Percentiles rank a stretch among this genome's conserved stretches.
These are phyloP conservation scores for Chlamydomonas reinhardtii DNA, from an alignment of 163 green algal species.

Conservation along the genomic window DNA sequence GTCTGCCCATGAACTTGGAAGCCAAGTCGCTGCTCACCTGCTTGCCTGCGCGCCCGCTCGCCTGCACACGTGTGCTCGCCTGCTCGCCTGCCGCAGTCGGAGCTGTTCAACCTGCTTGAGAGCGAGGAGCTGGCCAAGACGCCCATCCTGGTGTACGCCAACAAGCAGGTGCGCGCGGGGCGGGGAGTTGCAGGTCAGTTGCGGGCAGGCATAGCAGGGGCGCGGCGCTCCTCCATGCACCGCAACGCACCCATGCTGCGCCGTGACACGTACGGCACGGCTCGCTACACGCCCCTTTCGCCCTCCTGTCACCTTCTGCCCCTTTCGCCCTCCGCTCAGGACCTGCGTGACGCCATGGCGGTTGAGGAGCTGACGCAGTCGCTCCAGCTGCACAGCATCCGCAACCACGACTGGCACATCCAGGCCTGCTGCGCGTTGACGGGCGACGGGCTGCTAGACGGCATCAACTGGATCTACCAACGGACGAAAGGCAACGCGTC, in stretches of 20 bases:
- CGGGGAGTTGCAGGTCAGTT: no score
- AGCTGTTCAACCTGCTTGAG: conserved; percentile 59
- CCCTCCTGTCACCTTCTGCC: no score
- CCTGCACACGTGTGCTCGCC: no score
- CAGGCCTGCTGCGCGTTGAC: conserved; percentile 60
- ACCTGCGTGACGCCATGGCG: conserved; percentile 65
- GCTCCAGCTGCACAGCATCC: conserved; percentile 63
- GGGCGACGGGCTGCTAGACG: conserved; percentile 73
- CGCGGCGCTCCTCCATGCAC: no score
- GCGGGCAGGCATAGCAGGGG: no score
- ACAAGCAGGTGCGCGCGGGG: conserved; percentile 73
- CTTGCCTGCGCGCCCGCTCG: no score
- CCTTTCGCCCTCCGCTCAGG: no score
- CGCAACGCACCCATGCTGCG: no score
- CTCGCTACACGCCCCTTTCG: no score
- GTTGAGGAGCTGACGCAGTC: conserved; percentile 65
- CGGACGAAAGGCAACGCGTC: conserved; percentile 49
- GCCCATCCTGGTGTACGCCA: conserved; percentile 82
- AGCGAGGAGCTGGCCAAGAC: conserved; percentile 59
- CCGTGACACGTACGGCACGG: no score
- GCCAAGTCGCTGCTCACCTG: no score
- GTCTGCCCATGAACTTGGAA: no score
- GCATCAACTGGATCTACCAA: conserved; percentile 73
- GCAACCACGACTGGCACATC: conserved; percentile 69
- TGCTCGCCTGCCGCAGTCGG: conserved; percentile 11